Conservation (phyloP, 163 green algal genomes). For the Volvox carteri region DNA sequence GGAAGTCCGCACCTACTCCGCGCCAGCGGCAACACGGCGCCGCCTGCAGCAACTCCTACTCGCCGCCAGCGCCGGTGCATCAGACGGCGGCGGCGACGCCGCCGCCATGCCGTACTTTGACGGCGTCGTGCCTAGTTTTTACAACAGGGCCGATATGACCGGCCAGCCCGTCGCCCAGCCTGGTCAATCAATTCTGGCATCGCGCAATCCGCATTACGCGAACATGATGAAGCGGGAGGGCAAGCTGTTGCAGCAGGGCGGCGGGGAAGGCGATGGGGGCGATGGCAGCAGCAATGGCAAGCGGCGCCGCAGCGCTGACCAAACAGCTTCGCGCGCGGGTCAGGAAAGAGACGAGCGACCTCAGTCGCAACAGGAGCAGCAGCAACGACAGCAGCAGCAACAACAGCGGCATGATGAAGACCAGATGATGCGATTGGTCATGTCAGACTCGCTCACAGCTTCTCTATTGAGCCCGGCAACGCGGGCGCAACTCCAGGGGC, state of each 20-base stretch:
- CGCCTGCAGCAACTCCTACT: constrained; percentile 46
- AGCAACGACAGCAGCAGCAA: constrained; percentile 5
- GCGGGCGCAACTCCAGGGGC: background rate
- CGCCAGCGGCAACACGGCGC: background rate
- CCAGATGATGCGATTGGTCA: background rate
- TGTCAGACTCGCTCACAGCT: constrained; percentile 21
- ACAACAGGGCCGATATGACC: background rate
- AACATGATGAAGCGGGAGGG: background rate
- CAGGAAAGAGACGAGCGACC: background rate
- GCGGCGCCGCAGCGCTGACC: background rate
- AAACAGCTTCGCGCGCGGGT: background rate
- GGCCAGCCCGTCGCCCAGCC: background rate
- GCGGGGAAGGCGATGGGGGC: no score
- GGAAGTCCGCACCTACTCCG: no score
- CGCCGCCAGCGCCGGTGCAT: background rate
- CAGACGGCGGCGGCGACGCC: background rate
- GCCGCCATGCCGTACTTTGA: background rate
- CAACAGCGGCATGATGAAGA: background rate
- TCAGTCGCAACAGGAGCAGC: background rate
- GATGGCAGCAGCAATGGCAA: background rate
- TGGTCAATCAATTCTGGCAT: background rate
- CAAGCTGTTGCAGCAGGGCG: background rate
- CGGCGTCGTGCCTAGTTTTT: constrained; percentile 13
- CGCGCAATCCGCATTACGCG: constrained; percentile 9
- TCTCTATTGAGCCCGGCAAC: background rate